Evolutionary conservation across 768 basidiomycete genomes (phyloP), one percentile per base, ranked within the genome.

Genomic region (Mycena epipterygia): DNA sequence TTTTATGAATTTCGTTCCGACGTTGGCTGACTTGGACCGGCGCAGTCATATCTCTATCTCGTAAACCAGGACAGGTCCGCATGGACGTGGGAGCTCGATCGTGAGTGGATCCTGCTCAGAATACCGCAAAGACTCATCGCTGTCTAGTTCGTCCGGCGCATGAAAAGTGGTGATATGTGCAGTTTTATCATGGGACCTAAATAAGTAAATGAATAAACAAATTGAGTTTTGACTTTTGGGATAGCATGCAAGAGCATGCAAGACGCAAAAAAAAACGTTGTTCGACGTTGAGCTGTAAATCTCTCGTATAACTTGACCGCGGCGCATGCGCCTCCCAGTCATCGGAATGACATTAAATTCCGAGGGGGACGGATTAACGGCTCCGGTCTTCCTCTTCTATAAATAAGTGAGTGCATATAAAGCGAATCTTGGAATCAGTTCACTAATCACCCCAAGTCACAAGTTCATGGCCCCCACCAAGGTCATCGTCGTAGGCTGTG

Each of bases 401-500:
- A 58, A 30, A 58, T 42, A 44, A 19, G 16, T 21, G 42, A 44
- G 16, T 21, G 11, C 21, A 44, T 44, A 44, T 44, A 44, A 44
- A 21, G 42, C 37, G 37, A 8, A 39, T 39, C 9, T 39, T 16
- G 37, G 16, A 9, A 16, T 9, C 7, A 51, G 19, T 29, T 17
- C n/a, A 51, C 25, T n/a, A n/a, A n/a, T n/a, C n/a, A n/a, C n/a
- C n/a, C n/a, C n/a, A 23, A 4, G 5, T 29, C 27, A 52, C 27
- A 6, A 6, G 6, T 7, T 14, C n/a, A 62, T 70, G 60, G 23
- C 67, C 44, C 32, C 41, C n/a, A 64, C 79, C 23, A 83, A 78
- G 70, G 80, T 84, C 32, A 79, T 84, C 64, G 77, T 84, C 52
- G 79, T 80, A 12, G 84, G 84, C 25, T 77, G 76, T 23, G 84